These are phyloP conservation scores for Leccinum disarticulatum DNA, from an alignment of 768 basidiomycete species.

Conservation along the genomic window DNA sequence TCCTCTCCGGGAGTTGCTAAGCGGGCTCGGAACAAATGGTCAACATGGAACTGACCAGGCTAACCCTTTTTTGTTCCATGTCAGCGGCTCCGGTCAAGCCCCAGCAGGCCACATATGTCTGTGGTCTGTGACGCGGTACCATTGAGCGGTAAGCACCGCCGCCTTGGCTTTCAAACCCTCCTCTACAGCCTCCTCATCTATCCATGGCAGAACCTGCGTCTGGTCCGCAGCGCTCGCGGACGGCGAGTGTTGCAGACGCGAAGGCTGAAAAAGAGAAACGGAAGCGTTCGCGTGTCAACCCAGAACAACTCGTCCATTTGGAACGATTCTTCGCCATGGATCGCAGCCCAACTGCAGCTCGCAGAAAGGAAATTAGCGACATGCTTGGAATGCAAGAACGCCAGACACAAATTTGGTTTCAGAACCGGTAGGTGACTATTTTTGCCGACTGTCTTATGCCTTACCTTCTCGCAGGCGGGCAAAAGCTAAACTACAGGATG, in stretches of 20 bases:
- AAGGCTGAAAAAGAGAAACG: constrained; percentile 54
- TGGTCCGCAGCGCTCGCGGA: constrained; percentile 36
- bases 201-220: constrained; percentile 33
- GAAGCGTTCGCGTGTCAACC: constrained; percentile 77
- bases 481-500: constrained; percentile 73
- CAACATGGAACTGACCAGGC: constrained; percentile 15
- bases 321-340: constrained; percentile 70
- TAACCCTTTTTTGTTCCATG: constrained; percentile 32
- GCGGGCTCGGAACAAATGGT: constrained; percentile 29
- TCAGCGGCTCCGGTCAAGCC: constrained; percentile 28
- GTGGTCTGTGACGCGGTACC: constrained; percentile 23
- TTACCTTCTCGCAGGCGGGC: constrained; percentile 56
- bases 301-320: constrained; percentile 74
- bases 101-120: constrained; percentile 28
- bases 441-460: neutral
- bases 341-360: constrained; percentile 68
- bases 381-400: constrained; percentile 80
- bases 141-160: constrained; percentile 21
- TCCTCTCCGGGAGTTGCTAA: constrained; percentile 32
- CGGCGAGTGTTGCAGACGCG: constrained; percentile 24
- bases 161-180: constrained; percentile 27
- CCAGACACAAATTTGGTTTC: constrained; percentile 90
- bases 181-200: constrained; percentile 21
- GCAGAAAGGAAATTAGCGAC: constrained; percentile 72
- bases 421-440: constrained; percentile 54